Evolutionary conservation across 2,329 filamentous ascomycete genomes (phyloP).

Genomic region (Monilinia fructigena): DNA sequence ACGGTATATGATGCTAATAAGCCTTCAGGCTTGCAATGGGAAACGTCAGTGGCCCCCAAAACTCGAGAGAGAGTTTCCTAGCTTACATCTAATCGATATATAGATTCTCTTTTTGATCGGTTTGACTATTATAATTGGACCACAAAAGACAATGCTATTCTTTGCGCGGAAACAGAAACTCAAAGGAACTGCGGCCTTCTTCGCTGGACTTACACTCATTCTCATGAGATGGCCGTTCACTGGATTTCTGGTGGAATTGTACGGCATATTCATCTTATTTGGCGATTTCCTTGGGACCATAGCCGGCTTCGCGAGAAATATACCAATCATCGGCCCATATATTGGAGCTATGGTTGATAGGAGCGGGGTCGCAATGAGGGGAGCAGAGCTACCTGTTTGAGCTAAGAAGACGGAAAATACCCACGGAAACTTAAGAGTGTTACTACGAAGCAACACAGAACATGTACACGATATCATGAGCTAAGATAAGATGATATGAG

Average conservation of each 20-base stretch:
- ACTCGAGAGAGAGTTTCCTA: conserved; percentile 46
- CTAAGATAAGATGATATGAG: neutral
- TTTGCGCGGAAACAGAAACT: conserved; percentile 92
- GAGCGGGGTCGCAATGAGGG: conserved; percentile 65
- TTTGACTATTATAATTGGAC: conserved; percentile 91
- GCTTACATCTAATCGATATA: conserved; percentile 26
- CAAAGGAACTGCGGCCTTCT: conserved; percentile 87
- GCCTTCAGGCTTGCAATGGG: conserved; percentile 84
- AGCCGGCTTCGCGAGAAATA: conserved; percentile 77
- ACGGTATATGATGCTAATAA: neutral
- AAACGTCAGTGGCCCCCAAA: conserved; percentile 50
- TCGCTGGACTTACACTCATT: conserved; percentile 78
- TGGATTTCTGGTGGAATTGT: conserved; percentile 86
- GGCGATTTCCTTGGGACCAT: conserved; percentile 96
- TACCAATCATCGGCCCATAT: conserved; percentile 84
- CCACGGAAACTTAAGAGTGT: neutral
- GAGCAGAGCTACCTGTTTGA: conserved; percentile 76
- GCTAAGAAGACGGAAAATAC: neutral
- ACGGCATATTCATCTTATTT: conserved; percentile 90
- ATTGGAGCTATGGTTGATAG: conserved; percentile 73
- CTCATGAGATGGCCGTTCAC: conserved; percentile 86
- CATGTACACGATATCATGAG: neutral
- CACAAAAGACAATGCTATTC: conserved; percentile 87
- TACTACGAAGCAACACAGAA: conserved; percentile 11
- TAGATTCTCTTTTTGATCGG: conserved; percentile 97